Evolutionary conservation across 371 early-diverging fungal genomes (phyloP).

Genomic region (Batkoa obscura): DNA sequence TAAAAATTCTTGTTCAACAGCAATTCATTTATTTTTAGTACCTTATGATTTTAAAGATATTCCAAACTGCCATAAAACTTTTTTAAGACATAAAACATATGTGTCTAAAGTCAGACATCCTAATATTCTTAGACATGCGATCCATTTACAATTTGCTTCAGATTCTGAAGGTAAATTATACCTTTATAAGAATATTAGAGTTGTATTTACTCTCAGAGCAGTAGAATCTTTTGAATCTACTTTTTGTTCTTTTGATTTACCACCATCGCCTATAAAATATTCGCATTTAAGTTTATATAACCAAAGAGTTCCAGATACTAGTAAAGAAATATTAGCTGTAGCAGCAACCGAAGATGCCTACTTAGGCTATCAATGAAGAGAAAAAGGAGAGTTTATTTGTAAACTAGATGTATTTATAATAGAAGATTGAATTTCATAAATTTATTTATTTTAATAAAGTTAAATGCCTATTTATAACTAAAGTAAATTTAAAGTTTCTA

Average conservation of each 20-base stretch:
- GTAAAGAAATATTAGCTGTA: too few relatives aligned
- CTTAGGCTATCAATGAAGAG: too few relatives aligned
- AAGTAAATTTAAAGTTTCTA: too few relatives aligned
- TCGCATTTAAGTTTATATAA: neutral
- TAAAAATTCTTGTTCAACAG: slow-evolving; percentile 60
- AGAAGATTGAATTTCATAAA: too few relatives aligned
- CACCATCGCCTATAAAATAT: neutral
- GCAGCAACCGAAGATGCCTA: too few relatives aligned
- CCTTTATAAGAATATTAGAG: slow-evolving; percentile 43
- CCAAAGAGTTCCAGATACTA: too few relatives aligned
- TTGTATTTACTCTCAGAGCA: slow-evolving; percentile 50
- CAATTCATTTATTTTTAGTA: slow-evolving; percentile 57
- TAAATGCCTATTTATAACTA: too few relatives aligned
- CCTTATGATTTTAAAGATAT: slow-evolving; percentile 66
- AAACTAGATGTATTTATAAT: too few relatives aligned
- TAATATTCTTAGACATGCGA: slow-evolving; percentile 35
- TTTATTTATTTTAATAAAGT: too few relatives aligned
- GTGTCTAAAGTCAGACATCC: slow-evolving; percentile 7
- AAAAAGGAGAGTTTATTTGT: too few relatives aligned
- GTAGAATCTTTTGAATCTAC: slow-evolving; percentile 18
- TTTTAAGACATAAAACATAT: slow-evolving; percentile 60
- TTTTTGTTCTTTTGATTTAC: neutral
- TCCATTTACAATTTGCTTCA: slow-evolving; percentile 50
- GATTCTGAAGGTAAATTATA: slow-evolving; percentile 28
- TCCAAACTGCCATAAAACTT: slow-evolving; percentile 53